Conservation (phyloP, 257 asterid genomes). For the Gentiana straminea region DNA sequence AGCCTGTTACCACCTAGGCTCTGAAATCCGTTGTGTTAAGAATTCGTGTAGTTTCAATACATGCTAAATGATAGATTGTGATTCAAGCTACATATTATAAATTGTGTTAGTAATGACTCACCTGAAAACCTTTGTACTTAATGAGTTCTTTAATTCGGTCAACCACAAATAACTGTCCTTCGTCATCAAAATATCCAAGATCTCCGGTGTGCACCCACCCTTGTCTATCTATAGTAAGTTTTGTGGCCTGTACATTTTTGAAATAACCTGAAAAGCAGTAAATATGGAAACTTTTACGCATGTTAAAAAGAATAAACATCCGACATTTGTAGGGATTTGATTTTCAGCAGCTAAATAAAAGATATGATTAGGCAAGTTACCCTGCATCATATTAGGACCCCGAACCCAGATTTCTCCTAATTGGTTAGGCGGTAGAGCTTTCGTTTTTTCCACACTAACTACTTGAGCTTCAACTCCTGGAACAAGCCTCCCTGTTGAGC, state of each 20-base stretch:
- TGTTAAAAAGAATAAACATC: no score
- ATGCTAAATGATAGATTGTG: no score
- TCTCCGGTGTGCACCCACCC: slow-evolving; percentile 98
- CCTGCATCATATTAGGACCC: slow-evolving; percentile 87
- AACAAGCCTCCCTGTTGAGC: slow-evolving; percentile 64
- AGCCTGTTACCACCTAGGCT: no score
- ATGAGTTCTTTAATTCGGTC: slow-evolving; percentile 94
- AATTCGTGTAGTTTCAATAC: no score
- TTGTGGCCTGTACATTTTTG: slow-evolving; percentile 69
- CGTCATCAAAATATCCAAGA: slow-evolving; percentile 85
- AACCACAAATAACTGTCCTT: slow-evolving; percentile 76
- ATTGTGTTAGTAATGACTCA: slow-evolving; percentile 5
- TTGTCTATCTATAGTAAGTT: slow-evolving; percentile 77
- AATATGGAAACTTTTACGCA: background rate
- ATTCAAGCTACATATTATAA: no score
- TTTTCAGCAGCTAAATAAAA: no score
- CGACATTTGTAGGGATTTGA: no score
- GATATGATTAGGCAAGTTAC: slow-evolving; percentile 16
- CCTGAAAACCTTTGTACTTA: slow-evolving; percentile 94
- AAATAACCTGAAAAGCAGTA: slow-evolving; percentile 49
- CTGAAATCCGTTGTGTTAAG: no score
- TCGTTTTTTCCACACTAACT: slow-evolving; percentile 48
- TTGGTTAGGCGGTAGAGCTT: slow-evolving; percentile 72
- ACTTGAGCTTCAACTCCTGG: slow-evolving; percentile 72
- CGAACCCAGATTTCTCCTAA: slow-evolving; percentile 88